Conservation (phyloP, 164 flowering plant species). For the grape (Vitis vinifera) region ASM3070453v1 NC_081812.1:20202501-20203000, state of each 20-base stretch:
- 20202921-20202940: not conserved
- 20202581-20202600: not conserved
- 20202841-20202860: constrained; percentile 1
- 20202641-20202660: constrained; percentile 40
- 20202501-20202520: not conserved
- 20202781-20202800: constrained; percentile 7
- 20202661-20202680: not conserved
- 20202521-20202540: not conserved
- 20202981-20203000: not conserved
- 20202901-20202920: not conserved
- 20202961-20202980: constrained; percentile 15
- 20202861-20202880: not conserved
- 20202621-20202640: constrained; percentile 9
- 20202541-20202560: constrained; percentile 9
- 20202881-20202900: not conserved
- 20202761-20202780: constrained; percentile 11
- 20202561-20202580: not conserved
- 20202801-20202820: not conserved
- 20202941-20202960: constrained; percentile 3
- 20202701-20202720: constrained; percentile 27
- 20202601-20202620: not conserved
- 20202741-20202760: constrained; percentile 4
- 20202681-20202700: constrained; percentile 9
- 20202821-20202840: not conserved
- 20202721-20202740: constrained; percentile 9